These are phyloP conservation scores for Cucurbitaria berberidis DNA, from an alignment of 2,329 filamentous ascomycete genomes.

Conservation along the genomic window DNA sequence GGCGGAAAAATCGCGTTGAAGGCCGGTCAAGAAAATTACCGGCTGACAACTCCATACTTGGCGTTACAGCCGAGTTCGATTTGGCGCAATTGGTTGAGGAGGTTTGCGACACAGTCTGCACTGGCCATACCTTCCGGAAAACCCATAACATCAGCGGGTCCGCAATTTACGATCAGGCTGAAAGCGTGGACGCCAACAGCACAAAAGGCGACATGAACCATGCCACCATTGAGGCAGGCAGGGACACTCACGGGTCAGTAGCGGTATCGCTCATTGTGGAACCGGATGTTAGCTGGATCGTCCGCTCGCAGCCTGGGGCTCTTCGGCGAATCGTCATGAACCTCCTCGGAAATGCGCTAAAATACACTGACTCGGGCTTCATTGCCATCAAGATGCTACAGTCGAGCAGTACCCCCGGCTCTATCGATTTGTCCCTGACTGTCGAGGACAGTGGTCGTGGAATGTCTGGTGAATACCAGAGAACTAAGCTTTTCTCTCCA, in stretches of 20 bases:
- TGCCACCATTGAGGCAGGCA: conserved; percentile 14
- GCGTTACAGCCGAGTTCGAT: conserved; percentile 40
- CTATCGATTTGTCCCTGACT: conserved; percentile 41
- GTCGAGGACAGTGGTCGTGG: conserved; percentile 46
- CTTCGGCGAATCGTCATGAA: conserved; percentile 46
- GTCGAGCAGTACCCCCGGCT: conserved; percentile 13
- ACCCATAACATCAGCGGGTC: conserved; percentile 28
- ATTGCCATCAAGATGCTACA: conserved; percentile 35
- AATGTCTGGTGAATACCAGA: conserved; percentile 44
- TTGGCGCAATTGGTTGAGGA: conserved; percentile 54
- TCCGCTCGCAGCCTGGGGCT: conserved; percentile 41
- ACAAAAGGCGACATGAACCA: conserved; percentile 16
- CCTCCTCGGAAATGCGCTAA: conserved; percentile 44
- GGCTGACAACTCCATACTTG: conserved; percentile 38
- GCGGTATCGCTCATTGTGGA: conserved; percentile 39
- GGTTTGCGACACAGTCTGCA: conserved; percentile 61
- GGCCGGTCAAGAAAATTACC: conserved; percentile 32
- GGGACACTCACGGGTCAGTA: conserved; percentile 29
- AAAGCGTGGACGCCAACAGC: conserved; percentile 12
- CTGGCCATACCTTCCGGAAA: conserved; percentile 55
- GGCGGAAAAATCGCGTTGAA: conserved; percentile 22
- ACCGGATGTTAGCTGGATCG: conserved; percentile 37
- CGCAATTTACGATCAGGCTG: conserved; percentile 34
- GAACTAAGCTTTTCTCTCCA: conserved; percentile 39
- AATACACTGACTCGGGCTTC: conserved; percentile 44